Percentiles rank a stretch among this genome's conserved stretches.
These are phyloP conservation scores for Pestalotiopsis sp. DNA, from an alignment of 2,329 filamentous ascomycete species.

Conservation along the genomic window DNA sequence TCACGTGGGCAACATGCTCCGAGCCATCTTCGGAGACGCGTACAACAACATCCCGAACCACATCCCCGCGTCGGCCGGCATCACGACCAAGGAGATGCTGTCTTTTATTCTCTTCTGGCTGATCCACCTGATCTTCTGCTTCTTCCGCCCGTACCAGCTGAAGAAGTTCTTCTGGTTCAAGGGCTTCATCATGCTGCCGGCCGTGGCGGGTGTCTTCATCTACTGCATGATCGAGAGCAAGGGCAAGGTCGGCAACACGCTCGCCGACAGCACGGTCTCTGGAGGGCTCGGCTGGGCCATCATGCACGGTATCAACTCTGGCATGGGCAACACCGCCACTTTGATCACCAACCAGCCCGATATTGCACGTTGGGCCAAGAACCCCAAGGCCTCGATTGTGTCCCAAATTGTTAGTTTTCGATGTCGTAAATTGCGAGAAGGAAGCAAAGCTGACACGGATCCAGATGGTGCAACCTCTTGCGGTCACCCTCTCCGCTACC, in stretches of 20 bases:
- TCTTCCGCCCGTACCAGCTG: conserved; percentile 46
- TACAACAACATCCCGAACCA: conserved; percentile 39
- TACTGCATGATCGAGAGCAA: conserved; percentile 11
- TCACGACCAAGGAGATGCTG: conserved; percentile 40
- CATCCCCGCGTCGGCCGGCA: conserved; percentile 38
- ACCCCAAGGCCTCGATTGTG: neutral
- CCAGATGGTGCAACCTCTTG: conserved; percentile 9
- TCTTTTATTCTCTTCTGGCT: conserved; percentile 41
- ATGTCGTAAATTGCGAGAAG: neutral
- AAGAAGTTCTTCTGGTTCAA: conserved; percentile 48
- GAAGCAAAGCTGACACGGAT: neutral
- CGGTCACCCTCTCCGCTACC: conserved; percentile 10
- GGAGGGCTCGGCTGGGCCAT: conserved; percentile 11
- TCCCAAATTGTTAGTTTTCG: conserved; percentile 1
- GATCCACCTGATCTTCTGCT: conserved; percentile 41
- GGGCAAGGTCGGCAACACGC: conserved; percentile 1
- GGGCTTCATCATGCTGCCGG: conserved; percentile 38
- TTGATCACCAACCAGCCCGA: conserved; percentile 12
- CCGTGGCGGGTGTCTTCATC: conserved; percentile 23
- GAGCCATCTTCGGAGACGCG: conserved; percentile 33
- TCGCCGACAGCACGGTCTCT: neutral
- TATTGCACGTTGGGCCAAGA: conserved; percentile 10
- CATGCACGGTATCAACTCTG: conserved; percentile 12
- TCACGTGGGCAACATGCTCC: conserved; percentile 19
- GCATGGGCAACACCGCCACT: conserved; percentile 11